Evolutionary conservation across 2,329 filamentous ascomycete species (phyloP).

Genomic region (Cadophora luteo-olivacea): DNA sequence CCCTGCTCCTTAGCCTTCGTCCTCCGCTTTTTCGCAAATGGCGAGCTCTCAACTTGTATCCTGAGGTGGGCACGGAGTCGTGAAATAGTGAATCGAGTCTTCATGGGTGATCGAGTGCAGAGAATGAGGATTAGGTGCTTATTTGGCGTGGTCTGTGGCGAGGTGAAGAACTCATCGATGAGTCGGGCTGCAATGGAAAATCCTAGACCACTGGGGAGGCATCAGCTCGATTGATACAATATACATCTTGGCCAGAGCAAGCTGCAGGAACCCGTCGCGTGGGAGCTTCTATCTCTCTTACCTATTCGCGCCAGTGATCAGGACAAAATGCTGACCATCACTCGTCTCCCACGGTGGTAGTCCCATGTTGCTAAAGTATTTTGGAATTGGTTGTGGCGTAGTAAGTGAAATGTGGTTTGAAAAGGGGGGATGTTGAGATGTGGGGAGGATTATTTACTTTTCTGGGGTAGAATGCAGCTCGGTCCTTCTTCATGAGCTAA

Average conservation of each 20-base stretch:
- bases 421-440: neutral
- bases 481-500: slow-evolving; percentile 3
- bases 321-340: slow-evolving; percentile 61
- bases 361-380: slow-evolving; percentile 35
- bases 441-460: slow-evolving; percentile 15
- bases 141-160: slow-evolving; percentile 66
- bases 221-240: slow-evolving; percentile 41
- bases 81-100: slow-evolving; percentile 75
- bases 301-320: slow-evolving; percentile 90
- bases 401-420: neutral
- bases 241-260: neutral
- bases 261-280: neutral
- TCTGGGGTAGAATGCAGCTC: slow-evolving; percentile 7
- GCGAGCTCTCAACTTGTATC: slow-evolving; percentile 48
- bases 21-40: slow-evolving; percentile 56
- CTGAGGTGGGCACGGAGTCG: slow-evolving; percentile 69
- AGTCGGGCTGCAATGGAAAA: slow-evolving; percentile 83
- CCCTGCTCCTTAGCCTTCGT: slow-evolving; percentile 61
- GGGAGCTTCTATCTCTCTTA: slow-evolving; percentile 47
- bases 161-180: slow-evolving; percentile 86
- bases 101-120: slow-evolving; percentile 78
- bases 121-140: slow-evolving; percentile 80
- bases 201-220: slow-evolving; percentile 76
- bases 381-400: neutral
- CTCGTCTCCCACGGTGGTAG: slow-evolving; percentile 46